These are phyloP conservation scores for Tuber magnatum DNA, from an alignment of 495 filamentous ascomycete species.

Conservation along the genomic window DNA sequence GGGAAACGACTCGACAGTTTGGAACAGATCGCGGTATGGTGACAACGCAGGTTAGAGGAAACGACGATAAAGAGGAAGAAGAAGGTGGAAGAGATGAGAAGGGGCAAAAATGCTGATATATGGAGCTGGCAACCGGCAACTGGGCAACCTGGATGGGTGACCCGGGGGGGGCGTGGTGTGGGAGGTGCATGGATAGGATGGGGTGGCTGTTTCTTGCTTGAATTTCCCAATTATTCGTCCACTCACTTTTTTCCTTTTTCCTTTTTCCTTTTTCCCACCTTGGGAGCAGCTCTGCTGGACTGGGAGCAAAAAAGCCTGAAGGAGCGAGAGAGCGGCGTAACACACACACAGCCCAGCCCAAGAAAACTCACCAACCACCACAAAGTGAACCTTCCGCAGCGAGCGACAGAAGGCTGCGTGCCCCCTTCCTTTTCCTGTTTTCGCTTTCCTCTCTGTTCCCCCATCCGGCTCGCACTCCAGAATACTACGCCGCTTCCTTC, in stretches of 20 bases:
- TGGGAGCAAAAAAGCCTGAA: conserved; percentile 21
- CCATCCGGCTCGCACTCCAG: not conserved
- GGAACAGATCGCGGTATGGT: conserved; percentile 40
- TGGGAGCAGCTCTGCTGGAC: conserved; percentile 10
- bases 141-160: conserved; percentile 24
- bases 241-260: conserved; percentile 20
- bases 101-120: conserved; percentile 39
- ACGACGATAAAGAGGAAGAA: conserved; percentile 32
- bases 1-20: conserved; percentile 29
- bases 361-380: not conserved
- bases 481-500: not conserved
- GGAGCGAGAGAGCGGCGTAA: conserved; percentile 1
- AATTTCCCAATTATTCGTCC: conserved; percentile 9
- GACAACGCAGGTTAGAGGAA: conserved; percentile 41
- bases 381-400: not conserved
- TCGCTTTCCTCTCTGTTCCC: not conserved
- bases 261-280: no score
- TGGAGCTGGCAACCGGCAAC: conserved; percentile 30
- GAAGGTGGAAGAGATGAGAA: conserved; percentile 34
- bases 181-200: conserved; percentile 5
- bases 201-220: conserved; percentile 32
- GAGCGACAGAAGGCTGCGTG: not conserved
- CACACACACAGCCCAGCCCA: conserved; percentile 1
- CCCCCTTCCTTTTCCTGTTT: not conserved
- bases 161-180: not conserved